These are phyloP conservation scores for Myrmaecium sp. DNA, from an alignment of 2,329 filamentous ascomycete species.

Conservation along the genomic window DNA sequence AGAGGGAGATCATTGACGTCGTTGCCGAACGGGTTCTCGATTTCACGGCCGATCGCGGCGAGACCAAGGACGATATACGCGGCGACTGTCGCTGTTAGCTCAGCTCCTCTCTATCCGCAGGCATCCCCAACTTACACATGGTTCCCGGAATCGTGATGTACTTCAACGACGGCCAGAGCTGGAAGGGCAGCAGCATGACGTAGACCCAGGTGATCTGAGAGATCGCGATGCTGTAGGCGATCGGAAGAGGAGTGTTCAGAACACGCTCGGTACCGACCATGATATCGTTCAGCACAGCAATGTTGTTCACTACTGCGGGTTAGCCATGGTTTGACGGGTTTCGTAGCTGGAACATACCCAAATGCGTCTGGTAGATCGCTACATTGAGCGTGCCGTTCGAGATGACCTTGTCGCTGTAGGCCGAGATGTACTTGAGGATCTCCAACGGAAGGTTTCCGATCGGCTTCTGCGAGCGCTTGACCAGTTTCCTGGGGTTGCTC, in stretches of 20 bases:
- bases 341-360: constrained; percentile 15
- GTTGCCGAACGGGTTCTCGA: constrained; percentile 66
- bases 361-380: constrained; percentile 42
- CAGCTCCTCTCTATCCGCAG: background rate
- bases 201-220: constrained; percentile 79
- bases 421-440: constrained; percentile 54
- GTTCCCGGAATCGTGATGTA: constrained; percentile 68
- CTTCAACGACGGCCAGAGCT: constrained; percentile 44
- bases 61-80: constrained; percentile 68
- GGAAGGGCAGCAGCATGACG: constrained; percentile 65
- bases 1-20: constrained; percentile 68
- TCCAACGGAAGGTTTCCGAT: constrained; percentile 74
- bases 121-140: constrained; percentile 22
- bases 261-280: constrained; percentile 60
- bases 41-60: constrained; percentile 54
- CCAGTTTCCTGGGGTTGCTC: constrained; percentile 59
- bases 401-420: constrained; percentile 47
- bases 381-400: constrained; percentile 37
- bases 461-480: constrained; percentile 57
- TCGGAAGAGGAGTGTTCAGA: constrained; percentile 63
- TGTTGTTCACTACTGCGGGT: too few relatives aligned
- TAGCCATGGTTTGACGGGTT: too few relatives aligned
- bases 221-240: constrained; percentile 72
- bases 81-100: constrained; percentile 18
- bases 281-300: constrained; percentile 53